phyloP scores from a whole-genome alignment of 441 rosid species.

The Daphne laureola region DNA sequence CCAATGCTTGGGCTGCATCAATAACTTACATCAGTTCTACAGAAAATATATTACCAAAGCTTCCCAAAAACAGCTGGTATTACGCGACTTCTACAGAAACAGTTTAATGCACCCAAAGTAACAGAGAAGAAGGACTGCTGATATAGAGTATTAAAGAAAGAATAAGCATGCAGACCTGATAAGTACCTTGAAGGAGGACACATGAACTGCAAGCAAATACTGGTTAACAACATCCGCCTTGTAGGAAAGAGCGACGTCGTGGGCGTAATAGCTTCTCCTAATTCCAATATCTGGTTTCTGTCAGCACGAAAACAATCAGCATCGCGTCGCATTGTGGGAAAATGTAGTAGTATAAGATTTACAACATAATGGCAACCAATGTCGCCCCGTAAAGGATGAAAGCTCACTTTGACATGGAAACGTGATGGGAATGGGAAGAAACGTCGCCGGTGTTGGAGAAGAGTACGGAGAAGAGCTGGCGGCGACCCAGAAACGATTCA shows the following conservation, averaged over 20 bases:
- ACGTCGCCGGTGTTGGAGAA: conserved; percentile 23
- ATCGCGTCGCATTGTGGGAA: background rate
- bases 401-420: conserved; percentile 32
- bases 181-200: conserved; percentile 83
- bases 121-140: conserved; percentile 6
- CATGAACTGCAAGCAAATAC: conserved; percentile 44
- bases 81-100: background rate
- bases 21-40: conserved; percentile 4
- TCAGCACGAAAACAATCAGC: conserved; percentile 11
- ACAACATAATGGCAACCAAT: background rate
- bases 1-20: conserved; percentile 69
- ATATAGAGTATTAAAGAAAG: conserved; percentile 22
- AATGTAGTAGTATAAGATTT: background rate
- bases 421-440: conserved; percentile 25
- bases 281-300: conserved; percentile 26
- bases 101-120: background rate
- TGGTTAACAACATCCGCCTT: conserved; percentile 51
- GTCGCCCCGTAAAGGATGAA: background rate
- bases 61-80: background rate
- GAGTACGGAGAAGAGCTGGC: conserved; percentile 43
- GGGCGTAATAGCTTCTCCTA: conserved; percentile 29
- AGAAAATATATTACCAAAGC: background rate
- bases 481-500: conserved; percentile 43
- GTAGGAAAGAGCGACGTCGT: conserved; percentile 29
- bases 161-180: conserved; percentile 76